A percentile compares a stretch with the other conserved stretches of the same genome.
Conservation (phyloP, 1,284 basidiomycete species). For the Cryptococcus sp. region DNA sequence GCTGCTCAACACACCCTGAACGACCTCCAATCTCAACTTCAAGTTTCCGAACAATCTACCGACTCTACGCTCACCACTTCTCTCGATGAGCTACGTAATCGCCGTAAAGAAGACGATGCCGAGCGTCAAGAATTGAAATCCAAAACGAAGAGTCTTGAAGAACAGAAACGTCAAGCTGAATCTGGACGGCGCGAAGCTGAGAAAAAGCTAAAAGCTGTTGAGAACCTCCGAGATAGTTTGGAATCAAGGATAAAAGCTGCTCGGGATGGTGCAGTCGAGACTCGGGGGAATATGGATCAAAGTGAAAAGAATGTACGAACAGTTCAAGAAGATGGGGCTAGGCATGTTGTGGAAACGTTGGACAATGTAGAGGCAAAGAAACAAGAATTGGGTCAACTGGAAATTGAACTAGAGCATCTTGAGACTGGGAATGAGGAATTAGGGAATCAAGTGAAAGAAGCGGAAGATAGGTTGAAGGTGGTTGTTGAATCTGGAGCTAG, state of each 20-base stretch:
- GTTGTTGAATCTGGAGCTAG: constrained; percentile 29
- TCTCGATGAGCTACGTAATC: constrained; percentile 66
- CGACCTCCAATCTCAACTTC: constrained; percentile 72
- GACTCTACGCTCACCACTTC: constrained; percentile 62
- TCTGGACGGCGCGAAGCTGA: constrained; percentile 74
- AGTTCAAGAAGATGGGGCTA: constrained; percentile 56
- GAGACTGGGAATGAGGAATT: constrained; percentile 34
- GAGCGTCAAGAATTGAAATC: constrained; percentile 71
- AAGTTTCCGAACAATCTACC: constrained; percentile 61
- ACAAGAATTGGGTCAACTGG: constrained; percentile 42
- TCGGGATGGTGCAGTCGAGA: constrained; percentile 61
- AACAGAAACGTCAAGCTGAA: constrained; percentile 79
- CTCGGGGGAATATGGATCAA: constrained; percentile 56
- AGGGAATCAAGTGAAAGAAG: constrained; percentile 30
- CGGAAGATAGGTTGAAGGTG: constrained; percentile 38
- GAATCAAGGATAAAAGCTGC: constrained; percentile 62
- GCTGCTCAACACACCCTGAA: constrained; percentile 61
- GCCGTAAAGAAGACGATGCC: constrained; percentile 78
- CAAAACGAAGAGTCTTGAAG: constrained; percentile 78
- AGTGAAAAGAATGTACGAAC: constrained; percentile 42
- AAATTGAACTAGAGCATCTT: constrained; percentile 30
- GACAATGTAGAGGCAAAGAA: constrained; percentile 62
- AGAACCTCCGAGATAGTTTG: constrained; percentile 62
- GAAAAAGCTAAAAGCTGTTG: constrained; percentile 70
- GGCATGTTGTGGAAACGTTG: constrained; percentile 32